A percentile compares a stretch with the other conserved stretches of the same genome.
Evolutionary conservation across 2,329 filamentous ascomycete species (phyloP).

Genomic region (Apiospora rasikravindrae): DNA sequence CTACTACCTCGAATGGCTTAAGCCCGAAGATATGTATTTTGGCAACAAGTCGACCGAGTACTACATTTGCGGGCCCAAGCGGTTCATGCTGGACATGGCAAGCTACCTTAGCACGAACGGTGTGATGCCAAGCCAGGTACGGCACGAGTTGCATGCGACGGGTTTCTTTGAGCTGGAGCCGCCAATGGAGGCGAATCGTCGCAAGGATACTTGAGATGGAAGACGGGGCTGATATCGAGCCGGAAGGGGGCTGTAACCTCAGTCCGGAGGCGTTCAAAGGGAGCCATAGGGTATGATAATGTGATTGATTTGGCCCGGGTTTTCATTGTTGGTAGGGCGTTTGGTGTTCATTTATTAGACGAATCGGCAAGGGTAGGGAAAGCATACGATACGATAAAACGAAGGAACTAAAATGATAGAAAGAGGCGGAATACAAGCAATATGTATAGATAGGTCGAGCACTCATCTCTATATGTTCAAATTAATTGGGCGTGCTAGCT

Average conservation of each 20-base stretch:
- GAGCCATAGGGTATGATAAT: background rate
- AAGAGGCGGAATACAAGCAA: background rate
- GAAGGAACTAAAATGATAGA: slow-evolving; percentile 1
- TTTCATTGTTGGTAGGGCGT: background rate
- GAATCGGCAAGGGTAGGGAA: background rate
- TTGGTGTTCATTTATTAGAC: background rate
- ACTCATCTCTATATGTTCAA: slow-evolving; percentile 4
- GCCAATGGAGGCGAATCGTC: slow-evolving; percentile 9
- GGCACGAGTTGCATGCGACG: slow-evolving; percentile 22
- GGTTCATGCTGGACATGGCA: slow-evolving; percentile 59
- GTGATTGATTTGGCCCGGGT: background rate
- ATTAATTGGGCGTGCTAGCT: background rate
- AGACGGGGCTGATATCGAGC: background rate
- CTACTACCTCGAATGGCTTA: slow-evolving; percentile 53
- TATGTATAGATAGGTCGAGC: background rate
- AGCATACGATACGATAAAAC: background rate
- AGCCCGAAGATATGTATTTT: slow-evolving; percentile 51
- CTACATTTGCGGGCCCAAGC: slow-evolving; percentile 59
- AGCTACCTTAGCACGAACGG: slow-evolving; percentile 48
- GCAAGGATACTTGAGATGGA: background rate
- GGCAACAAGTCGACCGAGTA: slow-evolving; percentile 54
- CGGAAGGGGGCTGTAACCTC: background rate
- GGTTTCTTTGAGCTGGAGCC: slow-evolving; percentile 24
- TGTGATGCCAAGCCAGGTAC: slow-evolving; percentile 34
- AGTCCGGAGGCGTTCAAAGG: background rate